Base-by-base conservation (phyloP, 352 stramenopile species). In the Phytophthora uliginosa region DNA sequence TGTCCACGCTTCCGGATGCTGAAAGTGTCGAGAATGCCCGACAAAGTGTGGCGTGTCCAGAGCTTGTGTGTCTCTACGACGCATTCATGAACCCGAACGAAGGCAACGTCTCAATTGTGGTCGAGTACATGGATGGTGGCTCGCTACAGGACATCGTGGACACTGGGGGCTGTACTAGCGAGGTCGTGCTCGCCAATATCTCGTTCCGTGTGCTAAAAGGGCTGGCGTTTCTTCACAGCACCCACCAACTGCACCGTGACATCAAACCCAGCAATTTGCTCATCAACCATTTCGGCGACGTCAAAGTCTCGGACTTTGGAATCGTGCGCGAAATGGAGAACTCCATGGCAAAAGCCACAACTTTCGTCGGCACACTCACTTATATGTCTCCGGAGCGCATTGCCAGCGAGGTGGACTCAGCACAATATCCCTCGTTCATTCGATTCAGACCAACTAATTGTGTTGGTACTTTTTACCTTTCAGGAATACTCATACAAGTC, bases 81-180 rank as follows among this genome's bases (percentile, higher is more conserved):
- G 95, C 95, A 13, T 99, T 97, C 79, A 97, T 96, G 85, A 97
- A 97, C 73, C 89, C 90, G 5, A 93, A 95, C 52, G 89, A 97
- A 55, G 90, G 92, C 10, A 96, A 93, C 42, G 93, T 98, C 24
- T 97, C 88, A 0, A 98, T 99, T 50, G 91, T 99, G n/a, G 87
- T 99, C 48, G 96, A 99, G 76, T 98, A 98, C 74, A 99, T 99
- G 95, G 90, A 98, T 58, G 95, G 91, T n/a, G 96, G 96, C 15
- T 98, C 91, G 34, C 82, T 98, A 2, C 91, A 99, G 69, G 95
- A 98, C 54, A 95, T 98, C 33, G 92, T 98, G 18, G 87, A 98
- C 53, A 92, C 81, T 7, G 93, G 93, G 22, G 93, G 92, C 22
- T 97, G 88, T 70, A 93, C 86, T 31, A 91, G 85, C 38, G 95